These are phyloP conservation scores for Leptomonas seymouri DNA, from an alignment of 208 protist genomes.

Conservation along the genomic window DNA sequence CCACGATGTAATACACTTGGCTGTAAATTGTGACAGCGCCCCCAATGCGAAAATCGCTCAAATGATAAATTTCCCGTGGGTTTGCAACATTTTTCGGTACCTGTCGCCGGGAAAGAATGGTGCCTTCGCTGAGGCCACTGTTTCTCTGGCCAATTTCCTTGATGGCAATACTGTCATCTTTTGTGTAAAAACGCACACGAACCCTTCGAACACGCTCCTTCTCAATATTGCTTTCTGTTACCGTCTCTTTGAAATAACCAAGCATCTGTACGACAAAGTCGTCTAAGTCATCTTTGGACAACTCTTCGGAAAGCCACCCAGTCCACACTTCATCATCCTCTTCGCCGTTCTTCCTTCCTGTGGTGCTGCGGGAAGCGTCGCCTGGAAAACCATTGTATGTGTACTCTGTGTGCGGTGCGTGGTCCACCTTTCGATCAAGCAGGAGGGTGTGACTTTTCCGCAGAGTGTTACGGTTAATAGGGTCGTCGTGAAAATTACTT, in stretches of 20 bases:
- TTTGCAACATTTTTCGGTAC: conserved; percentile 64
- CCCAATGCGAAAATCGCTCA: conserved; percentile 83
- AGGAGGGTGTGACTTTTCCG: conserved; percentile 86
- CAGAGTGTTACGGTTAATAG: conserved; percentile 74
- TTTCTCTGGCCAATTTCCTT: conserved; percentile 70
- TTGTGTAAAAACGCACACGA: conserved; percentile 73
- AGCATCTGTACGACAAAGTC: conserved; percentile 81
- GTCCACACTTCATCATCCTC: conserved; percentile 56
- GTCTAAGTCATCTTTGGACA: conserved; percentile 63
- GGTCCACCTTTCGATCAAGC: conserved; percentile 50
- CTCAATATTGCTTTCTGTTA: conserved; percentile 61
- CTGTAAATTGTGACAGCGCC: conserved; percentile 70
- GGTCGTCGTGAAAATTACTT: conserved; percentile 92
- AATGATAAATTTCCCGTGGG: conserved; percentile 47
- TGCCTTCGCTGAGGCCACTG: conserved; percentile 72
- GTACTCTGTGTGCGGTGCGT: conserved; percentile 86
- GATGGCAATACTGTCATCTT: conserved; percentile 85
- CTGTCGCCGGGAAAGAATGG: conserved; percentile 77
- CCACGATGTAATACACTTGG: conserved; percentile 73
- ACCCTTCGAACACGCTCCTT: conserved; percentile 71
- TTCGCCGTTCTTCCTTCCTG: not conserved
- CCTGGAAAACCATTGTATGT: conserved; percentile 51
- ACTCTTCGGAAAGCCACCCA: conserved; percentile 72
- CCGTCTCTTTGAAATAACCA: conserved; percentile 77
- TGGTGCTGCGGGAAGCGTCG: conserved; percentile 8